Conservation (phyloP, 805 yeast genomes). For the Millerozyma miso region DNA sequence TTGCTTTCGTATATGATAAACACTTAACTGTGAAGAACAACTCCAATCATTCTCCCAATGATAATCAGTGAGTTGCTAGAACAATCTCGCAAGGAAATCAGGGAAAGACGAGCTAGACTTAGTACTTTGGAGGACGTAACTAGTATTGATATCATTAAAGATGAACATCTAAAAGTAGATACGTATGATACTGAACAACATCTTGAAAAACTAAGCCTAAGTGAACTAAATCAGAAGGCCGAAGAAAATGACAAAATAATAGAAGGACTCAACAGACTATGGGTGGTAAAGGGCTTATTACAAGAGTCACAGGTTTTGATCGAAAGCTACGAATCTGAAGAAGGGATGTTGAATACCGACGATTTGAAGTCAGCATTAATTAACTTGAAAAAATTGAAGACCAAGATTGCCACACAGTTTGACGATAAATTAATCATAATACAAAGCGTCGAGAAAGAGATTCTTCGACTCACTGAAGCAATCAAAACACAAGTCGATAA, state of each 20-base stretch:
- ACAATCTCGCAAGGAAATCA: neutral
- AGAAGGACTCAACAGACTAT: slow-evolving; percentile 18
- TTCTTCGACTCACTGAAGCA: neutral
- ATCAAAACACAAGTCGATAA: neutral
- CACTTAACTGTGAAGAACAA: neutral
- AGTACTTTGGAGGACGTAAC: slow-evolving; percentile 5
- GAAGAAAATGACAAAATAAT: slow-evolving; percentile 9
- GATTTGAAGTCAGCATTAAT: slow-evolving; percentile 16
- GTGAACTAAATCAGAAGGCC: slow-evolving; percentile 10
- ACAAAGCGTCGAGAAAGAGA: slow-evolving; percentile 7
- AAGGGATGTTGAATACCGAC: slow-evolving; percentile 7
- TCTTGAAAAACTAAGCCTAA: slow-evolving; percentile 5
- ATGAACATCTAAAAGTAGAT: slow-evolving; percentile 11
- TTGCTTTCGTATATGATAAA: neutral
- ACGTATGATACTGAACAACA: slow-evolving; percentile 1
- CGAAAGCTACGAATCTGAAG: neutral
- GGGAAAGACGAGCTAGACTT: neutral
- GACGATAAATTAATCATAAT: slow-evolving; percentile 12
- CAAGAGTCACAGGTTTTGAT: slow-evolving; percentile 10
- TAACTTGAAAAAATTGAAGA: slow-evolving; percentile 16
- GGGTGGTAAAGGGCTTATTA: slow-evolving; percentile 24
- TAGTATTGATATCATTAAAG: slow-evolving; percentile 14
- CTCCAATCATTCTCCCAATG: neutral
- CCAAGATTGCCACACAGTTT: slow-evolving; percentile 9
- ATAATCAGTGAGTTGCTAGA: neutral